Evolutionary conservation across 2,329 filamentous ascomycete genomes (phyloP), one percentile per base, ranked within the genome.

Genomic region (Curvularia verruculosa): DNA sequence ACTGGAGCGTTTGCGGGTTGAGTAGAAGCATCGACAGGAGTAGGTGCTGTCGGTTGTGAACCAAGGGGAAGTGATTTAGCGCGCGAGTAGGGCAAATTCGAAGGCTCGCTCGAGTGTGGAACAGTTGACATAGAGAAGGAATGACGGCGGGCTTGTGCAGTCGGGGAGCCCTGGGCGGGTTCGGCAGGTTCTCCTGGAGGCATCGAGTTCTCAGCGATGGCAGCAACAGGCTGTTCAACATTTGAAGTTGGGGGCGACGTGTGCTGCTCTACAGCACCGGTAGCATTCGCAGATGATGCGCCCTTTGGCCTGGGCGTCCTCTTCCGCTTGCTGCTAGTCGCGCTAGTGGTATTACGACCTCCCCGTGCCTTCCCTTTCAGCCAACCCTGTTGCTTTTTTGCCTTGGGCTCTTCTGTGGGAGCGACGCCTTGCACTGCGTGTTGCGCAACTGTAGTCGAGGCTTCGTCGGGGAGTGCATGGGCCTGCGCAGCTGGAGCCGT

Each of bases 351-450:
- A 26, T 60, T 67, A 43, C 76, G 75, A 48, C 78, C 66, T 8
- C 75, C 77, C 44, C 78, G 73, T 13, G 79, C 74, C 59, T 81
- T 82, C 34, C 78, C 79, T 64, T 81, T 82, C 12, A 79, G 77
- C 77, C 75, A 78, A 12, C 78, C 77, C 57, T 79, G 74, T 54
- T 73, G 68, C 54, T 71, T 72, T 54, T 75, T 77, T 2, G 68
- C 59, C 56, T 74, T 76, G 39, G 67, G 59, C n/a, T 69, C 65
- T 60, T 77, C 59, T 48, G 52, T 12, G 10, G 54, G 48, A 29
- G 31, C 54, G 28, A 36, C 44, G 31, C 64, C 61, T 24, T 66
- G 61, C 34, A 58, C 52, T 3, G 34, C 56, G 36, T 63, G 58
- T 34, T 60, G 63, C 46, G 59, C 49, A 23, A 56, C 46, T 9